Evolutionary conservation across 2,329 filamentous ascomycete species (phyloP).

Genomic region (Ophiostoma sp.): DNA sequence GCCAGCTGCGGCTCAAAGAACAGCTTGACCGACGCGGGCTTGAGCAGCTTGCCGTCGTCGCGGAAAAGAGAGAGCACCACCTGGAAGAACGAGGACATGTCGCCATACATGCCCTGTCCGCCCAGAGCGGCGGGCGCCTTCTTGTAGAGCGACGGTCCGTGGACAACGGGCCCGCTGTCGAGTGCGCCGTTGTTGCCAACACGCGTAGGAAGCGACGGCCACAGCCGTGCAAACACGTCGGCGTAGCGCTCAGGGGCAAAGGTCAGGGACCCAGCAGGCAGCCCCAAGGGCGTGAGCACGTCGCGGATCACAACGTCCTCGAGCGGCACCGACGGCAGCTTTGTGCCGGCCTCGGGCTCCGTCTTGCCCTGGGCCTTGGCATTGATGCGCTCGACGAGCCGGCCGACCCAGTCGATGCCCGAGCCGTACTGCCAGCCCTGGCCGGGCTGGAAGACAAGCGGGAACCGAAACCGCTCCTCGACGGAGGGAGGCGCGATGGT

Average conservation of each 20-base stretch:
- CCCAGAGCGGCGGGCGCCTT: conserved; percentile 26
- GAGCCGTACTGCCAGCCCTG: conserved; percentile 26
- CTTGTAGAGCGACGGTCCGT: conserved; percentile 15
- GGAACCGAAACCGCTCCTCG: conserved; percentile 21
- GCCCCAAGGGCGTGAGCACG: conserved; percentile 26
- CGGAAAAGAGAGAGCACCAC: conserved; percentile 43
- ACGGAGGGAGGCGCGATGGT: conserved; percentile 10
- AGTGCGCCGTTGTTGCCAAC: conserved; percentile 17
- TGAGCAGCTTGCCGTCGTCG: conserved; percentile 45
- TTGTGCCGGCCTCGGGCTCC: not conserved
- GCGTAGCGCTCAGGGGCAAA: conserved; percentile 25
- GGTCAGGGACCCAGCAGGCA: conserved; percentile 23
- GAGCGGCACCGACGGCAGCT: conserved; percentile 18
- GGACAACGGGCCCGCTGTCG: conserved; percentile 21
- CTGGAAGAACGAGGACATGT: conserved; percentile 39
- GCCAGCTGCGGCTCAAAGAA: conserved; percentile 46
- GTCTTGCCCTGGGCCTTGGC: conserved; percentile 10
- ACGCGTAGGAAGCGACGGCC: conserved; percentile 25
- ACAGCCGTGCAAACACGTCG: conserved; percentile 20
- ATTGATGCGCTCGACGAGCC: conserved; percentile 23
- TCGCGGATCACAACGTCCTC: conserved; percentile 23
- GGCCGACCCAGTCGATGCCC: conserved; percentile 26
- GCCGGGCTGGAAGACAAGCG: conserved; percentile 26
- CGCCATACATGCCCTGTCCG: conserved; percentile 36
- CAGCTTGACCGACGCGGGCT: conserved; percentile 31